Evolutionary conservation across 257 asterid species (phyloP), one percentile per base, ranked within the genome.

Genomic region (Solanum dulcamara): DNA sequence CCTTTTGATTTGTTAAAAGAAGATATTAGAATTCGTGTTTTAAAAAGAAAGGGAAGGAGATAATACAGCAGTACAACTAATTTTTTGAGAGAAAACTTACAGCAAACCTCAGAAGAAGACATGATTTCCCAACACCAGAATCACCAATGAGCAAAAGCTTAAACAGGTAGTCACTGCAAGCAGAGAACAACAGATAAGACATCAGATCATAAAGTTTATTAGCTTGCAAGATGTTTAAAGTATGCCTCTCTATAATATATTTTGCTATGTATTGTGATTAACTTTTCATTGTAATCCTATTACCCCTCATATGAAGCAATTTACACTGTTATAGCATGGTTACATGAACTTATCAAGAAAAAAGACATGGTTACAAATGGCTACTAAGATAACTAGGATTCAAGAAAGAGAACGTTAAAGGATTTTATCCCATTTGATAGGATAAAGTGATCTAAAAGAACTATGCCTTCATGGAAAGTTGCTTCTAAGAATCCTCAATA

Each of bases 61-160:
- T 70, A 68, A 37, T 77, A 46, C 60, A 46, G 42, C 46, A 77
- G 82, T 26, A 26, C 83, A 77, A n/a, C 62, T 77, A 46, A 15
- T 46, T 77, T 77, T 53, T 15, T 46, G 62, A 77, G 40, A 75
- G 59, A 46, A 75, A 46, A 77, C 83, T 77, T 77, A 77, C 83
- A 1, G 83, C 83, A 77, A 77, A 77, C 83, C 83, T 77, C 83
- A 77, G 62, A 77, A 77, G 83, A 46, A 77, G 83, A 77, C 83
- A 77, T 77, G 83, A 77, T 77, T 77, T 77, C 83, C 83, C 83
- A 77, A 77, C 83, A 3, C 83, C 83, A 77, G 83, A 77, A 77
- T 77, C 83, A 46, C 83, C 83, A 46, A 77, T 77, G 42, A 77
- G 62, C 83, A 77, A 46, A 77, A 77, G 83, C 62, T 77, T 77